phyloP scores from a whole-genome alignment of 176 grass and related monocot species.

The Tuctoria greenei region DNA sequence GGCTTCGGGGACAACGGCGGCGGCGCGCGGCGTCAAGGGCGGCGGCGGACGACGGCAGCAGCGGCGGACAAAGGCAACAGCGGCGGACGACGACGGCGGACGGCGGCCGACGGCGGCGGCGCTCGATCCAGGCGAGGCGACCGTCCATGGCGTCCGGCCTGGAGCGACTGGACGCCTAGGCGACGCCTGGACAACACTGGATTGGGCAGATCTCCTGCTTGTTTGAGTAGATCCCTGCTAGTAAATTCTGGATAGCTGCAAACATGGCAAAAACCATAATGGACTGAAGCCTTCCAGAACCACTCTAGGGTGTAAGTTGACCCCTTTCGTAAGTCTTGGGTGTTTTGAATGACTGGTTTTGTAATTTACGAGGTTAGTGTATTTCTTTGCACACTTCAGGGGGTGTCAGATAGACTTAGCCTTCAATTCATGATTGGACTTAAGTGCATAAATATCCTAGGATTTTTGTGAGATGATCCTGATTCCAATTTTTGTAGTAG shows the following conservation, averaged over 20 bases:
- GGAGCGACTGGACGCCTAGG: too few relatives aligned
- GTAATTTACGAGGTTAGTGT: background rate
- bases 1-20: too few relatives aligned
- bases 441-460: background rate
- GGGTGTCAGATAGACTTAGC: background rate
- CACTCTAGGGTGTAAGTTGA: background rate
- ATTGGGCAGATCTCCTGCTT: background rate
- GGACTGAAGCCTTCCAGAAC: background rate
- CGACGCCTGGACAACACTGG: too few relatives aligned
- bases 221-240: background rate
- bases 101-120: too few relatives aligned
- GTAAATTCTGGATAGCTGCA: background rate
- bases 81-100: too few relatives aligned
- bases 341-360: background rate
- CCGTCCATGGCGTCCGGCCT: too few relatives aligned
- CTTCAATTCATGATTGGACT: background rate
- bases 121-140: too few relatives aligned
- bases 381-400: background rate
- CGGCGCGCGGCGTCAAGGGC: too few relatives aligned
- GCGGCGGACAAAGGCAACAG: too few relatives aligned
- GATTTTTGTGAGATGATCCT: background rate
- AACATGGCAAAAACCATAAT: background rate
- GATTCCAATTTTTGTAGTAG: background rate
- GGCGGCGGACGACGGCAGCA: too few relatives aligned
- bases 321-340: background rate